Conservation (phyloP, 495 filamentous ascomycete genomes). For the Chaetomium tenue region DNA sequence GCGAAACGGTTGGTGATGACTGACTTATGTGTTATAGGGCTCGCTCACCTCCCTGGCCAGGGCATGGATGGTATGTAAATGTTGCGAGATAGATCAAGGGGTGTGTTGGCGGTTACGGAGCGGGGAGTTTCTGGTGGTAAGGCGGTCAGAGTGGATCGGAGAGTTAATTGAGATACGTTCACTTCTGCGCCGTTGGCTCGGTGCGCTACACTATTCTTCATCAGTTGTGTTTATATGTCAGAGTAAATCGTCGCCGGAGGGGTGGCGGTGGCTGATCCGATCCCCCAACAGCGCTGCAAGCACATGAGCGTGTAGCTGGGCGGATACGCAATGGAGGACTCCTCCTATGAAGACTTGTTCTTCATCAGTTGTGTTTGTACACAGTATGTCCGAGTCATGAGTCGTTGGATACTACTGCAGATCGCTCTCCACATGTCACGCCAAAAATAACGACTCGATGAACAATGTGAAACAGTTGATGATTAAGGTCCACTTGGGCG, state of each 20-base stretch:
- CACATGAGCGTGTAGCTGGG: too few relatives aligned
- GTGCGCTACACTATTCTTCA: neutral
- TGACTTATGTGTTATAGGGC: slow-evolving; percentile 1
- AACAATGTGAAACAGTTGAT: neutral
- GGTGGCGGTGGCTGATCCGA: too few relatives aligned
- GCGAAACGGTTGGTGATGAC: neutral
- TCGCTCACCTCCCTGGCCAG: slow-evolving; percentile 15
- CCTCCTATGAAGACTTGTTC: too few relatives aligned
- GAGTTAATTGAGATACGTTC: neutral
- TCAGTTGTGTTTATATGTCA: too few relatives aligned
- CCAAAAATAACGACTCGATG: neutral
- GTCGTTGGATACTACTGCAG: neutral
- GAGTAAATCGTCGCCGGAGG: too few relatives aligned
- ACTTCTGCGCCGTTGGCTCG: neutral
- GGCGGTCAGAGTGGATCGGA: neutral
- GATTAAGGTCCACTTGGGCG: neutral
- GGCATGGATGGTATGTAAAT: slow-evolving; percentile 5
- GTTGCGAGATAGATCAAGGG: neutral
- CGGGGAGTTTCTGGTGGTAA: neutral
- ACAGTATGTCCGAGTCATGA: neutral
- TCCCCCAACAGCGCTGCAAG: too few relatives aligned
- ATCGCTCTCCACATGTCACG: neutral
- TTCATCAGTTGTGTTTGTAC: neutral
- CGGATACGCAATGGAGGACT: too few relatives aligned
- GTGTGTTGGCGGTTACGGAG: neutral